A percentile compares a stretch with the other conserved stretches of the same genome.
These are phyloP conservation scores for Raffaelea arxii DNA, from an alignment of 2,329 filamentous ascomycete species.

Conservation along the genomic window DNA sequence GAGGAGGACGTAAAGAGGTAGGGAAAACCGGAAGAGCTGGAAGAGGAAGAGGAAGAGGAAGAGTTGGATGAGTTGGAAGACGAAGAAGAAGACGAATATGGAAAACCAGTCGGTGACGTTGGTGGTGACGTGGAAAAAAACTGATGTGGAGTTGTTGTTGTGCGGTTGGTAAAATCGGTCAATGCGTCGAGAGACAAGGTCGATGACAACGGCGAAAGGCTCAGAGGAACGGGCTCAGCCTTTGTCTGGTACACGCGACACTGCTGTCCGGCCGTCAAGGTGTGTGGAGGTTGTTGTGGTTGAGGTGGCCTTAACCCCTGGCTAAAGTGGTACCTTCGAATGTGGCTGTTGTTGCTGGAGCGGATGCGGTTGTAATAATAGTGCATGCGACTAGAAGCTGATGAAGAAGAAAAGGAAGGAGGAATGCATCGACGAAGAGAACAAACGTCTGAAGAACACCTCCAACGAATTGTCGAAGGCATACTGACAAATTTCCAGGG, in stretches of 20 bases:
- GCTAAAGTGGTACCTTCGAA: constrained; percentile 10
- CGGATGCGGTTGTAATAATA: constrained; percentile 1
- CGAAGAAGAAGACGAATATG: constrained; percentile 2
- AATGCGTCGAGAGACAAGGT: neutral
- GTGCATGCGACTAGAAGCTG: neutral
- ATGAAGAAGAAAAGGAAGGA: neutral
- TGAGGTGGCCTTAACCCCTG: constrained; percentile 23
- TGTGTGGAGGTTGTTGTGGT: constrained; percentile 13
- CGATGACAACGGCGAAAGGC: constrained; percentile 4
- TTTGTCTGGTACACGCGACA: constrained; percentile 20
- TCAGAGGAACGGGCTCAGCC: constrained; percentile 10
- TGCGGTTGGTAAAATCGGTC: neutral
- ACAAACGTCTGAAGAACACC: constrained; percentile 3
- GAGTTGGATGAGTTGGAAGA: constrained; percentile 5
- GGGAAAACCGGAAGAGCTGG: neutral
- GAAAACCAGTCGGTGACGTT: too few relatives aligned
- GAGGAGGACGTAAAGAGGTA: constrained; percentile 4
- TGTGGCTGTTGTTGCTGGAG: constrained; percentile 1
- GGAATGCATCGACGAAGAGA: constrained; percentile 4
- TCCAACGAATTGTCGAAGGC: constrained; percentile 7
- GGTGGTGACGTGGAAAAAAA: too few relatives aligned
- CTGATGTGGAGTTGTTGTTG: neutral
- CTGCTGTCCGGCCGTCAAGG: constrained; percentile 2
- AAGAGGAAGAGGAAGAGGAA: constrained; percentile 7
- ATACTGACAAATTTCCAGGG: too few relatives aligned